Base-by-base conservation (phyloP, 192 early-diverging fungal genomes). In the Gaertneriomyces semiglobifer region DNA sequence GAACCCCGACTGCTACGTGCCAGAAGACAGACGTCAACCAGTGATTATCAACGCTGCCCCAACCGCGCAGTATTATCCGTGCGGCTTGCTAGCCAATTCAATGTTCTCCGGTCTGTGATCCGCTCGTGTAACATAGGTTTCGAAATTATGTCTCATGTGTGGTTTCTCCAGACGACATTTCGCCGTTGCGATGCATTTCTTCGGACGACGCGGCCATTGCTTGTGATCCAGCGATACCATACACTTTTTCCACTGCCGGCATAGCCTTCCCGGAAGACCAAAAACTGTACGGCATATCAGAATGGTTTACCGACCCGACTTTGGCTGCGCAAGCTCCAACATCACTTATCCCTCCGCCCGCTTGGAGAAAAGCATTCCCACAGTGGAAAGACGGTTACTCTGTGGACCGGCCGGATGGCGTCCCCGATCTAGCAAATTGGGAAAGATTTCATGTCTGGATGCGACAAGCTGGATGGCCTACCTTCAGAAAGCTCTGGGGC, bases 361-460 rank as follows among this genome's bases (percentile, higher is more conserved):
- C 89, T 68, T 99, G 97, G 97, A 44, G 42, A 11, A 76, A 63
- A 4, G 72, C 76, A 8, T 95, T 82, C 63, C 79, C 84, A n/a
- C 18, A 54, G 25, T 86, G 61, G 61, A 57, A 10, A 4, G 53
- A 77, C 10, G 85, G 85, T 33, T 87, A 87, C 74, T 80, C 47
- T 10, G 25, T 33, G 25, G 25, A 2, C 25, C 67, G 56, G 3
- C 57, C 63, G 8, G 81, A 84, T 42, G 39, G 12, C 38, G 76
- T 87, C 46, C 85, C 88, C 19, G 77, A 96, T 68, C 77, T 91
- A 41, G 59, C 72, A 7, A 61, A 66, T 9, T 85, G 94, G 84
- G 89, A 96, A 77, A 84, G 89, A 53, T 93, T 99, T 72, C 91
- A 95, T 67, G 97, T 99, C 25, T 99, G 97, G 97, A 99, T 99